Percentiles rank a stretch among this genome's conserved stretches.
These are phyloP conservation scores for Tirmania nivea DNA, from an alignment of 495 filamentous ascomycete species.

Conservation along the genomic window DNA sequence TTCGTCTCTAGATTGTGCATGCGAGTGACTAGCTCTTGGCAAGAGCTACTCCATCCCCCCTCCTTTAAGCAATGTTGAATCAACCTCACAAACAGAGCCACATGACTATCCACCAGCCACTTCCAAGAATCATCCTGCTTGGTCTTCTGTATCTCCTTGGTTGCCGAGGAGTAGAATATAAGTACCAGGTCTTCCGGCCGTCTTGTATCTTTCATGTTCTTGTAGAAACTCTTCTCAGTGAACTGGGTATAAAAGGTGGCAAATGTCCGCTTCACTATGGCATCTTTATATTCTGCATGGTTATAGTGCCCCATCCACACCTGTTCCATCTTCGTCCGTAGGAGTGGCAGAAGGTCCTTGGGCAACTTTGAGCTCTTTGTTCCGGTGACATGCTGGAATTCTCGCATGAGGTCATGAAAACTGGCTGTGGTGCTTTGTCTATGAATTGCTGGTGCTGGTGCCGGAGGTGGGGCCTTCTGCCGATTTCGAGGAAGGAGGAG, in stretches of 20 bases:
- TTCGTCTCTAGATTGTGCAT: slow-evolving; percentile 75
- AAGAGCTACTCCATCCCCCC: slow-evolving; percentile 37
- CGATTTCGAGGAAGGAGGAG: slow-evolving; percentile 77
- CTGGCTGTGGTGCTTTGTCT: slow-evolving; percentile 45
- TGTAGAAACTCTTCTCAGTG: slow-evolving; percentile 47
- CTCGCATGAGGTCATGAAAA: slow-evolving; percentile 20
- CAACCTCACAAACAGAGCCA: slow-evolving; percentile 83
- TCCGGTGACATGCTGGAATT: slow-evolving; percentile 24
- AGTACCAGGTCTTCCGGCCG: slow-evolving; percentile 74
- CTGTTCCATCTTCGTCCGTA: slow-evolving; percentile 45
- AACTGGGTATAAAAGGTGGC: slow-evolving; percentile 58
- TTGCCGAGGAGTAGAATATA: slow-evolving; percentile 77
- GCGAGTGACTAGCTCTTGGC: slow-evolving; percentile 56
- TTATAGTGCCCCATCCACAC: slow-evolving; percentile 49
- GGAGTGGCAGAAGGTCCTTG: slow-evolving; percentile 48
- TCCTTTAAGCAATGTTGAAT: slow-evolving; percentile 59
- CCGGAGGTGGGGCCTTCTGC: slow-evolving; percentile 42
- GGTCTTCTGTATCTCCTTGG: slow-evolving; percentile 69
- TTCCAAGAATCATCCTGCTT: slow-evolving; percentile 78
- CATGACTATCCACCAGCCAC: slow-evolving; percentile 75
- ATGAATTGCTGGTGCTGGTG: slow-evolving; percentile 30
- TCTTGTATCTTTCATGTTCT: slow-evolving; percentile 76
- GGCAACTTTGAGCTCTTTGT: slow-evolving; percentile 60
- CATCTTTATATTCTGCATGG: slow-evolving; percentile 57
- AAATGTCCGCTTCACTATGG: slow-evolving; percentile 55